A percentile compares a stretch with the other conserved stretches of the same genome.
These are phyloP conservation scores for Xylaria polymorpha DNA, from an alignment of 2,329 filamentous ascomycete genomes.

Conservation along the genomic window DNA sequence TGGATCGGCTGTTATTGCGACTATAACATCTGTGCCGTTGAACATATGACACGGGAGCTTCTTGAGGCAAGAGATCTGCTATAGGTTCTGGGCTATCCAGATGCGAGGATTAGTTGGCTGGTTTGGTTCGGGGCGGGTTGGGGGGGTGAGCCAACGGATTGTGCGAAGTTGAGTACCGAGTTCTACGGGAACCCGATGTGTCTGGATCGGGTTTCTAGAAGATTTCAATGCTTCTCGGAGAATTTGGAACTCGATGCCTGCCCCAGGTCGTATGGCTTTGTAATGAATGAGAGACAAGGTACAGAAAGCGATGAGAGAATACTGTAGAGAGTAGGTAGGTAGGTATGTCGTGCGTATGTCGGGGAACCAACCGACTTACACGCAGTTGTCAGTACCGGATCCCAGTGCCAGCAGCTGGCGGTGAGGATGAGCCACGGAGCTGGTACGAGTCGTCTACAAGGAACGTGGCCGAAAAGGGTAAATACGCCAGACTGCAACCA, in stretches of 20 bases:
- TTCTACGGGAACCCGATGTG: background rate
- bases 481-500: constrained; percentile 26
- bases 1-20: background rate
- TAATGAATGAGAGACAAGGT: background rate
- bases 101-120: background rate
- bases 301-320: background rate
- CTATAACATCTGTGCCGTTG: background rate
- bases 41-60: constrained; percentile 2
- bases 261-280: background rate
- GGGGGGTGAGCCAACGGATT: background rate
- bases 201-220: background rate
- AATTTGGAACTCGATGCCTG: background rate
- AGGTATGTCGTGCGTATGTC: background rate
- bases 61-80: constrained; percentile 1
- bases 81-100: background rate
- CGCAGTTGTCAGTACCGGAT: constrained; percentile 14
- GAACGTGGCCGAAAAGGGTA: constrained; percentile 28
- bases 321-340: no score
- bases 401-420: constrained; percentile 11
- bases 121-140: background rate
- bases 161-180: background rate
- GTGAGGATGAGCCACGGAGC: background rate
- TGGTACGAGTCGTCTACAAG: no score
- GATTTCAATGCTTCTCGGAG: background rate
- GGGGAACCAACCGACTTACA: constrained; percentile 18